These are phyloP conservation scores for Abortiporus biennis DNA, from an alignment of 1,284 basidiomycete species.

Conservation along the genomic window DNA sequence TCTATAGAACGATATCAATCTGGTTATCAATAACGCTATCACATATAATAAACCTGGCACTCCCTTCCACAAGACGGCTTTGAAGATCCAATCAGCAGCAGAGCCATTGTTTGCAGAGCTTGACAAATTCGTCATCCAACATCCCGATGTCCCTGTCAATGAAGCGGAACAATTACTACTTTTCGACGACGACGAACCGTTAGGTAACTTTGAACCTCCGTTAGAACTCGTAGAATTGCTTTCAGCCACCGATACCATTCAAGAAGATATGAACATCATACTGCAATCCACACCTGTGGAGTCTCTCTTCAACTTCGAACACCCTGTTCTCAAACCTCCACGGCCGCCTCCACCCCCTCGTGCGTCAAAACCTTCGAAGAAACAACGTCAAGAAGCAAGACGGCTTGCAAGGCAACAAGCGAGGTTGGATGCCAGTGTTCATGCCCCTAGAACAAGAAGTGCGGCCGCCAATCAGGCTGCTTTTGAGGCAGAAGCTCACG, in stretches of 20 bases:
- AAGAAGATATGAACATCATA: conserved; percentile 44
- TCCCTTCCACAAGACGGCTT: conserved; percentile 68
- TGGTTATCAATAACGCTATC: conserved; percentile 85
- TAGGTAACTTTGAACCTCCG: conserved; percentile 72
- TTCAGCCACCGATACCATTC: conserved; percentile 41
- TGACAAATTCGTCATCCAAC: conserved; percentile 26
- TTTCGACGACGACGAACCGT: not conserved
- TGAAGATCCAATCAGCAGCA: conserved; percentile 57
- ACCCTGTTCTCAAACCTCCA: conserved; percentile 54
- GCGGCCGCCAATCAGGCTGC: conserved; percentile 33
- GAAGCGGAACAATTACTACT: not conserved
- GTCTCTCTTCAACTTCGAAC: conserved; percentile 63
- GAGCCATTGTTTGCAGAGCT: conserved; percentile 59
- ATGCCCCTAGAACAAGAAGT: conserved; percentile 40
- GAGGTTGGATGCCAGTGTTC: conserved; percentile 28
- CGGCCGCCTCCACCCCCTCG: conserved; percentile 19
- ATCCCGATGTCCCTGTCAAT: conserved; percentile 6
- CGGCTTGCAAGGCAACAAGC: too few species aligned
- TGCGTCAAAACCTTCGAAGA: conserved; percentile 12
- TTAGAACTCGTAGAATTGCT: conserved; percentile 50
- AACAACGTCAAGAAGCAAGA: conserved; percentile 7
- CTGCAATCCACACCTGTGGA: conserved; percentile 55
- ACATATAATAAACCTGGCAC: conserved; percentile 81
- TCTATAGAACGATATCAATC: conserved; percentile 69
- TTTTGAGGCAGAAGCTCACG: conserved; percentile 34